These are phyloP conservation scores for Candida sojae DNA, from an alignment of 1,139 yeast genomes.

Conservation along the genomic window DNA sequence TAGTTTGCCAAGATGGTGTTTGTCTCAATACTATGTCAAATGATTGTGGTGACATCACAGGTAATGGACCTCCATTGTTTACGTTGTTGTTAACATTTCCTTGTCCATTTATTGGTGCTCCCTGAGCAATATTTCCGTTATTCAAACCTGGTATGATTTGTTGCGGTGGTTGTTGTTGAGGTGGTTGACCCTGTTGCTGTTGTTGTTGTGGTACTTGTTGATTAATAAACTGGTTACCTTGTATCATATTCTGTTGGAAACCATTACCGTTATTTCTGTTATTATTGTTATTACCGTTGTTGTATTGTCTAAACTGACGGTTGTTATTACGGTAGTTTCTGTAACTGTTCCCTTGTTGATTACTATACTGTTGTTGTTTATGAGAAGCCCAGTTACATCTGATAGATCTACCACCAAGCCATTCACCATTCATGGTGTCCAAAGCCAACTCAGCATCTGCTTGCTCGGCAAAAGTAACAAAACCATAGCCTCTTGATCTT, in stretches of 20 bases:
- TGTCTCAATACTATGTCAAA: constrained; percentile 74
- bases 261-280: constrained; percentile 1
- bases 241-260: constrained; percentile 9
- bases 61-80: constrained; percentile 14
- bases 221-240: constrained; percentile 2
- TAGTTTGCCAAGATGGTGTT: constrained; percentile 83
- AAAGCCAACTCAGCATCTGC: constrained; percentile 77
- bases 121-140: constrained; percentile 5
- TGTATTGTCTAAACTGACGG: constrained; percentile 14
- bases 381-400: constrained; percentile 91
- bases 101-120: constrained; percentile 4
- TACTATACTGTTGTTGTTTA: constrained; percentile 37
- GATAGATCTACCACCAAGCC: constrained; percentile 72
- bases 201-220: constrained; percentile 4
- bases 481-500: constrained; percentile 88
- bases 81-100: constrained; percentile 11
- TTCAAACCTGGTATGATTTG: constrained; percentile 5
- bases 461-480: constrained; percentile 72
- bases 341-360: constrained; percentile 8
- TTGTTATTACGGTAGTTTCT: constrained; percentile 15
- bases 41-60: constrained; percentile 52
- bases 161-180: constrained; percentile 5
- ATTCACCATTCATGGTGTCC: constrained; percentile 71
- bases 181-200: constrained; percentile 3
- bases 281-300: constrained; percentile 4